phyloP scores from a whole-genome alignment of 1,284 basidiomycete genomes.

The Sporisorium reilianum region DNA sequence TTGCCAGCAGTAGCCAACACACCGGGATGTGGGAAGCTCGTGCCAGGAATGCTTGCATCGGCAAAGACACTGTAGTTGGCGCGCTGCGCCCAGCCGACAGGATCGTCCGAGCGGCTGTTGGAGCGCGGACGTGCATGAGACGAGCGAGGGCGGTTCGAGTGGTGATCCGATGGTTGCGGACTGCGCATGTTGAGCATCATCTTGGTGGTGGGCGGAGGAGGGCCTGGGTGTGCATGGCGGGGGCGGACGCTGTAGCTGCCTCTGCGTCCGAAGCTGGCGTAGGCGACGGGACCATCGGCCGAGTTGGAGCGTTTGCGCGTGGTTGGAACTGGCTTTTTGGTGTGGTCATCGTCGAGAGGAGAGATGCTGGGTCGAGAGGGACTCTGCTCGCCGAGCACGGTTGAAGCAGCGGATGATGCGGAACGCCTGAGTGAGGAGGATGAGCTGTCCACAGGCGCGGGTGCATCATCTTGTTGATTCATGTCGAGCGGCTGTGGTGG shows the following conservation, averaged over 20 bases:
- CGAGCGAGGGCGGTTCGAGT: constrained; percentile 1
- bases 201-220: constrained; percentile 8
- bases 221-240: constrained; percentile 41
- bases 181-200: constrained; percentile 23
- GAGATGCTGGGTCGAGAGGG: constrained; percentile 14
- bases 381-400: constrained; percentile 9
- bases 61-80: constrained; percentile 24
- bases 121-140: constrained; percentile 18
- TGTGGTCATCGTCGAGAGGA: constrained; percentile 1
- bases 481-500: constrained; percentile 7
- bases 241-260: constrained; percentile 31
- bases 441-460: not conserved
- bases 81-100: constrained; percentile 17
- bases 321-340: not conserved
- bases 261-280: constrained; percentile 18
- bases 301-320: constrained; percentile 36
- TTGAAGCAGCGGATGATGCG: constrained; percentile 15
- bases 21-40: constrained; percentile 37
- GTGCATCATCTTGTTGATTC: constrained; percentile 2
- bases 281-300: constrained; percentile 14
- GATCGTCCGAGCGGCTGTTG: constrained; percentile 29
- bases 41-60: constrained; percentile 31
- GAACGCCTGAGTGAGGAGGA: constrained; percentile 9
- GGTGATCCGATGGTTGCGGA: constrained; percentile 15
- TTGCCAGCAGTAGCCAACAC: constrained; percentile 6